These are phyloP conservation scores for Mortierella polycephala DNA, from an alignment of 371 early-diverging fungal genomes.

Conservation along the genomic window DNA sequence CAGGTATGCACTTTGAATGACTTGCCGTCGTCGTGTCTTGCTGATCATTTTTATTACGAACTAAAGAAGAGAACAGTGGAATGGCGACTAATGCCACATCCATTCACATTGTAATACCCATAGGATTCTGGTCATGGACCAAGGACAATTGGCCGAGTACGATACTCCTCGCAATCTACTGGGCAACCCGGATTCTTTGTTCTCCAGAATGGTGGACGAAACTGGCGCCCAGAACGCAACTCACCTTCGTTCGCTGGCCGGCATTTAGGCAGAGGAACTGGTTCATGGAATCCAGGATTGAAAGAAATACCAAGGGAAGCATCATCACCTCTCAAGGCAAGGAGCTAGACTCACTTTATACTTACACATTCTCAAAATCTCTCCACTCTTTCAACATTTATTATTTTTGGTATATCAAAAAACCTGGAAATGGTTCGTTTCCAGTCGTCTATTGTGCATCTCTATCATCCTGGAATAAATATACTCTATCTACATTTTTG, in stretches of 20 bases:
- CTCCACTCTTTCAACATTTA: no score
- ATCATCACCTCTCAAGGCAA: no score
- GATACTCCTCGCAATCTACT: conserved; percentile 57
- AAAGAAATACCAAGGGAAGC: no score
- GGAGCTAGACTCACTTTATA: no score
- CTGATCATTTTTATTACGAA: background rate
- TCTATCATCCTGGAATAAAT: background rate
- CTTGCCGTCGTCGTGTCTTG: background rate
- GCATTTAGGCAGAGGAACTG: conserved; percentile 6
- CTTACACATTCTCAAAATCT: no score
- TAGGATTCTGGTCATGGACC: conserved; percentile 58
- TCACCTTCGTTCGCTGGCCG: conserved; percentile 40
- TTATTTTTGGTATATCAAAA: no score
- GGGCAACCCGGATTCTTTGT: conserved; percentile 70
- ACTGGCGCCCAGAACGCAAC: conserved; percentile 62
- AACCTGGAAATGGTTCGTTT: no score
- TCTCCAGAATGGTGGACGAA: conserved; percentile 81
- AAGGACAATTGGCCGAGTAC: conserved; percentile 61
- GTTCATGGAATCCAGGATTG: no score
- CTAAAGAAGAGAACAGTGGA: background rate
- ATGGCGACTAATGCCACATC: background rate
- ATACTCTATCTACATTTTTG: conserved; percentile 33
- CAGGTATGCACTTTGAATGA: conserved; percentile 10
- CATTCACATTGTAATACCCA: background rate
- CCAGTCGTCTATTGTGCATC: background rate